phyloP scores from a whole-genome alignment of 2,329 filamentous ascomycete genomes.

The Fusarium setosum region DNA sequence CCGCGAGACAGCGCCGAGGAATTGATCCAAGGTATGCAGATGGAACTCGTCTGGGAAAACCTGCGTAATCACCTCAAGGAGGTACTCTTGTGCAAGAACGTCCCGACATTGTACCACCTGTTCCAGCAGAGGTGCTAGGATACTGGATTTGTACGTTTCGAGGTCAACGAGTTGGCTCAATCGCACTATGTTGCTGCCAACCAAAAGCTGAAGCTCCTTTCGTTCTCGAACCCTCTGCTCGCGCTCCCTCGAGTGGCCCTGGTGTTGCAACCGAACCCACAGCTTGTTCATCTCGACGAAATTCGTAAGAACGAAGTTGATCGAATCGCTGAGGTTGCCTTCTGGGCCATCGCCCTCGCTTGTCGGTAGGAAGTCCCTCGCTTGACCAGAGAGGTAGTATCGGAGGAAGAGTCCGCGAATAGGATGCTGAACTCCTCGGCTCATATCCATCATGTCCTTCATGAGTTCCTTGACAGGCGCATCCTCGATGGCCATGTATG shows the following conservation, averaged over 20 bases:
- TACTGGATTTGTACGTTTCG: slow-evolving; percentile 91
- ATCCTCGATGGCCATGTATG: slow-evolving; percentile 98
- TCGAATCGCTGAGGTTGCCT: slow-evolving; percentile 95
- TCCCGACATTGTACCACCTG: slow-evolving; percentile 98
- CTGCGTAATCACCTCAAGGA: slow-evolving; percentile 97
- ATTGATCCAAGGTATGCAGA: slow-evolving; percentile 94
- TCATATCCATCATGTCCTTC: slow-evolving; percentile 99
- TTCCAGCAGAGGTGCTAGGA: slow-evolving; percentile 88
- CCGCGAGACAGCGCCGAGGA: slow-evolving; percentile 91
- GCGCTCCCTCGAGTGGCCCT: slow-evolving; percentile 94
- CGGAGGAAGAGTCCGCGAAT: slow-evolving; percentile 94
- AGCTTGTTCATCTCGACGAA: slow-evolving; percentile 99
- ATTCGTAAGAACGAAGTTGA: slow-evolving; percentile 97
- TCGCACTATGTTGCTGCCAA: slow-evolving; percentile 95
- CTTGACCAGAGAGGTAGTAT: slow-evolving; percentile 96
- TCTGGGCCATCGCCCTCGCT: slow-evolving; percentile 90
- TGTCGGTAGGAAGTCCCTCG: slow-evolving; percentile 85
- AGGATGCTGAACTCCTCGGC: slow-evolving; percentile 94
- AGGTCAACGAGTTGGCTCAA: slow-evolving; percentile 96
- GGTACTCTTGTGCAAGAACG: slow-evolving; percentile 95
- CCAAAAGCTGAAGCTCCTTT: slow-evolving; percentile 93
- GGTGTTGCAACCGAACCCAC: slow-evolving; percentile 97
- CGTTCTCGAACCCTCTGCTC: slow-evolving; percentile 94
- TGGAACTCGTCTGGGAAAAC: slow-evolving; percentile 99
- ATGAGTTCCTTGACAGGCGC: slow-evolving; percentile 99